Evolutionary conservation across 2,329 filamentous ascomycete genomes (phyloP).

Genomic region (Tolypocladium sp.): DNA sequence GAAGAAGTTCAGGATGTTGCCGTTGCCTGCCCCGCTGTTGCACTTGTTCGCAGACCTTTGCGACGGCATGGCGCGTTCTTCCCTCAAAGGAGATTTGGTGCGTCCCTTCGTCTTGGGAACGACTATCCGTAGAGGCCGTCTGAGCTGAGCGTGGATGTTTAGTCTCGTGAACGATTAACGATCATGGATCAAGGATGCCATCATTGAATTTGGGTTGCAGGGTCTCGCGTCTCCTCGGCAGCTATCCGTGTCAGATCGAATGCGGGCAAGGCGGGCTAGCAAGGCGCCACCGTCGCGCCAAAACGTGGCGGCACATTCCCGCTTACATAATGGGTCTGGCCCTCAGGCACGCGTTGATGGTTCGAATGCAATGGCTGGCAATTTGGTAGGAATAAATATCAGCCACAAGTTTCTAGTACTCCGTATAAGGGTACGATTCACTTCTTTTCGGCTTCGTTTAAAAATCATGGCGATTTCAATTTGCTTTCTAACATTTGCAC

Average conservation of each 20-base stretch:
- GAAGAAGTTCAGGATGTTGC: conserved; percentile 29
- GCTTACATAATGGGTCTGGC: too few species aligned
- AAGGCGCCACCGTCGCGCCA: not conserved
- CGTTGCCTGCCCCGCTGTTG: conserved; percentile 5
- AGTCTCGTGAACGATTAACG: not conserved
- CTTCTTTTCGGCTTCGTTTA: too few species aligned
- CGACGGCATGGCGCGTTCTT: conserved; percentile 9
- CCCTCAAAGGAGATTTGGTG: not conserved
- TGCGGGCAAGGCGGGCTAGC: not conserved
- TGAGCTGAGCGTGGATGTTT: not conserved
- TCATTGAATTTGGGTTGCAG: not conserved
- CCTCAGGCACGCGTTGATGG: too few species aligned
- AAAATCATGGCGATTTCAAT: too few species aligned
- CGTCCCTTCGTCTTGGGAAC: not conserved
- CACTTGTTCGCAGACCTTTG: conserved; percentile 11
- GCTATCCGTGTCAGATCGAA: not conserved
- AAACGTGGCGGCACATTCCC: not conserved
- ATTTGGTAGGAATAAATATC: too few species aligned
- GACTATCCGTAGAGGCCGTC: not conserved
- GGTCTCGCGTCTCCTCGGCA: not conserved
- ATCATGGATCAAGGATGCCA: not conserved
- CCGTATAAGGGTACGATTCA: too few species aligned
- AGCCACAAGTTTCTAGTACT: too few species aligned
- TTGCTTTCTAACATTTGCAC: too few species aligned
- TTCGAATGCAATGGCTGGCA: too few species aligned